A percentile compares a stretch with the other conserved stretches of the same genome.
phyloP scores from a whole-genome alignment of 2,329 filamentous ascomycete genomes.

The Pseudogymnoascus sp. region DNA sequence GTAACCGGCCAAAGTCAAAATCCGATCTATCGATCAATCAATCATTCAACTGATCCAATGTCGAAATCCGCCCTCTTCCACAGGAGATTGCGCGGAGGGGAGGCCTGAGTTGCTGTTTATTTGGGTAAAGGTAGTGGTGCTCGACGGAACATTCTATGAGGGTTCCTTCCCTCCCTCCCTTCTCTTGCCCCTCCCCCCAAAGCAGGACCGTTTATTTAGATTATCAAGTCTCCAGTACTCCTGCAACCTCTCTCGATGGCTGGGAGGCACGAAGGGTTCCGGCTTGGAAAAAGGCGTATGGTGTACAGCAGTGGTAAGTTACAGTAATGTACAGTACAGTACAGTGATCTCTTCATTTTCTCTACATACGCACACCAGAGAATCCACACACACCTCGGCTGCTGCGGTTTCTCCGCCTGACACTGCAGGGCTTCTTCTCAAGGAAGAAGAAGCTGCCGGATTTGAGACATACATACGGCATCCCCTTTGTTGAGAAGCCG shows the following conservation, averaged over 20 bases:
- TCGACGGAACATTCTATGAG: background rate
- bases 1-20: background rate
- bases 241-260: background rate
- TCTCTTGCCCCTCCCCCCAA: background rate
- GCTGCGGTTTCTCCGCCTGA: background rate
- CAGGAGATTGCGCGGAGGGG: background rate
- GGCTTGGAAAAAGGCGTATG: background rate
- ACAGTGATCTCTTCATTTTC: background rate
- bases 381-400: conserved; percentile 3
- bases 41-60: background rate
- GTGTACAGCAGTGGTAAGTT: no score
- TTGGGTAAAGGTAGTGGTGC: background rate
- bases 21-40: background rate
- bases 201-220: background rate
- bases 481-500: background rate
- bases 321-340: background rate
- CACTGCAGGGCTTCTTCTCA: conserved; percentile 1
- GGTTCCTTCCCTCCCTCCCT: background rate
- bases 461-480: background rate
- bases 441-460: background rate
- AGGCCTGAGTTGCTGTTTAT: background rate
- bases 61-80: background rate
- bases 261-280: background rate
- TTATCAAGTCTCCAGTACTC: background rate
- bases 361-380: background rate